A percentile compares a stretch with the other conserved stretches of the same genome.
phyloP scores from a whole-genome alignment of 495 filamentous ascomycete genomes.

The Bombardia bombarda region DNA sequence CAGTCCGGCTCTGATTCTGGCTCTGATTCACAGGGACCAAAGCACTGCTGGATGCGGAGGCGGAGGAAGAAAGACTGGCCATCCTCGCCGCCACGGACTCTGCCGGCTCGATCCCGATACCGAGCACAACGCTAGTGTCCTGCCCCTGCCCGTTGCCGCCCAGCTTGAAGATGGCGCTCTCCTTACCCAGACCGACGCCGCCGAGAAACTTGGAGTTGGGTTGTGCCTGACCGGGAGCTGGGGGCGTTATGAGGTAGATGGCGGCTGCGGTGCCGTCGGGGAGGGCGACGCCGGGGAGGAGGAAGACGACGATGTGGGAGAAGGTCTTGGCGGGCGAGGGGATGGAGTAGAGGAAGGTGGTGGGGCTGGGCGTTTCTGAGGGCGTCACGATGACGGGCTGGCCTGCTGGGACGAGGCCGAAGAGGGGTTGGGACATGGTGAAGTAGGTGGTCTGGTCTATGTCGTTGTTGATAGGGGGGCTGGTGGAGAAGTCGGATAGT shows the following conservation, averaged over 20 bases:
- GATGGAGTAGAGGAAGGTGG: slow-evolving; percentile 38
- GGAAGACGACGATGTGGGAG: slow-evolving; percentile 79
- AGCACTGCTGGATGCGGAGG: slow-evolving; percentile 9
- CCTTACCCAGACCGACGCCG: slow-evolving; percentile 79
- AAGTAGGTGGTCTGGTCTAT: no score
- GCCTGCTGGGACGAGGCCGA: slow-evolving; percentile 45
- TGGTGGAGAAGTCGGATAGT: no score
- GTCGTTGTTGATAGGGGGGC: no score
- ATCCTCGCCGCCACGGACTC: slow-evolving; percentile 63
- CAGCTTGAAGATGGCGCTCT: slow-evolving; percentile 79
- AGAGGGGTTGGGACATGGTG: slow-evolving; percentile 23
- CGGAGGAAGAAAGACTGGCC: slow-evolving; percentile 36
- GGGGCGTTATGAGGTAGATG: slow-evolving; percentile 65
- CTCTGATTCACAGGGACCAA: neutral
- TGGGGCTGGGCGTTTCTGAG: slow-evolving; percentile 27
- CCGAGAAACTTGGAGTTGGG: slow-evolving; percentile 73
- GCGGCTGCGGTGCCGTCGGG: slow-evolving; percentile 74
- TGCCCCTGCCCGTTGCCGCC: slow-evolving; percentile 5
- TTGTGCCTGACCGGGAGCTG: slow-evolving; percentile 7
- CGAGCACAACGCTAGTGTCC: slow-evolving; percentile 50
- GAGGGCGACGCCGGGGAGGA: slow-evolving; percentile 70
- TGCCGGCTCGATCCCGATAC: slow-evolving; percentile 74
- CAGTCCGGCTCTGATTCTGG: no score
- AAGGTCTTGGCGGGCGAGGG: slow-evolving; percentile 39
- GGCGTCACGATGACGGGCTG: slow-evolving; percentile 37